Percentiles rank a stretch among this genome's conserved stretches.
phyloP scores from a whole-genome alignment of 768 basidiomycete species.

The Hygrophorus pudorinus region DNA sequence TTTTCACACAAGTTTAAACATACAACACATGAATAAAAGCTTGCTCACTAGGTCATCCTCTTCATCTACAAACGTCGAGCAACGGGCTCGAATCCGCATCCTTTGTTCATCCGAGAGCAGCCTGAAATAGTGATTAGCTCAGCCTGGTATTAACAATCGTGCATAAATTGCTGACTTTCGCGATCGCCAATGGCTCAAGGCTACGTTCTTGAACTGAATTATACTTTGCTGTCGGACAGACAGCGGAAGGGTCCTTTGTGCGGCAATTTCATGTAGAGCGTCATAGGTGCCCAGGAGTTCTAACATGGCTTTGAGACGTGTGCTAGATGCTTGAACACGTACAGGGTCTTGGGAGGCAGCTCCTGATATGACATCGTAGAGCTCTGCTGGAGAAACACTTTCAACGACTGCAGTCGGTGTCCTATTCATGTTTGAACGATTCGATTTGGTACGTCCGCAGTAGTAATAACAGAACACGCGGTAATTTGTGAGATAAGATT shows the following conservation, averaged over 20 bases:
- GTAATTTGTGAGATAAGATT: background rate
- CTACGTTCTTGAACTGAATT: slow-evolving; percentile 83
- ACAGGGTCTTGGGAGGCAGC: slow-evolving; percentile 70
- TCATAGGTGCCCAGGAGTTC: slow-evolving; percentile 65
- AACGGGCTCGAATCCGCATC: slow-evolving; percentile 50
- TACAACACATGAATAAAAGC: slow-evolving; percentile 2
- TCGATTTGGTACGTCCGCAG: slow-evolving; percentile 1
- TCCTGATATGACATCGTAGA: slow-evolving; percentile 53
- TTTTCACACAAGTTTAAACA: slow-evolving; percentile 4
- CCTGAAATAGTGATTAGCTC: slow-evolving; percentile 33
- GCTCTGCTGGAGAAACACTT: slow-evolving; percentile 48
- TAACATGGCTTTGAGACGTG: slow-evolving; percentile 57
- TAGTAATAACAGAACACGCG: background rate
- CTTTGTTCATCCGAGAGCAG: slow-evolving; percentile 63
- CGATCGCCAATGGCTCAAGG: slow-evolving; percentile 65
- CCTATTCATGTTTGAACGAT: slow-evolving; percentile 14
- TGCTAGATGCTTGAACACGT: slow-evolving; percentile 37
- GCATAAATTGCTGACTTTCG: slow-evolving; percentile 43
- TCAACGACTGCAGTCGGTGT: slow-evolving; percentile 20
- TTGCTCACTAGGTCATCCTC: slow-evolving; percentile 60
- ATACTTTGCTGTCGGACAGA: slow-evolving; percentile 71
- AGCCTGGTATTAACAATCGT: slow-evolving; percentile 7
- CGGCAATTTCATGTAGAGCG: slow-evolving; percentile 64
- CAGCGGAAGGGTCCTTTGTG: slow-evolving; percentile 47
- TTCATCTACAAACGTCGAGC: slow-evolving; percentile 63